phyloP scores from a whole-genome alignment of 345 rosid genomes.

The Salix caprea region DNA sequence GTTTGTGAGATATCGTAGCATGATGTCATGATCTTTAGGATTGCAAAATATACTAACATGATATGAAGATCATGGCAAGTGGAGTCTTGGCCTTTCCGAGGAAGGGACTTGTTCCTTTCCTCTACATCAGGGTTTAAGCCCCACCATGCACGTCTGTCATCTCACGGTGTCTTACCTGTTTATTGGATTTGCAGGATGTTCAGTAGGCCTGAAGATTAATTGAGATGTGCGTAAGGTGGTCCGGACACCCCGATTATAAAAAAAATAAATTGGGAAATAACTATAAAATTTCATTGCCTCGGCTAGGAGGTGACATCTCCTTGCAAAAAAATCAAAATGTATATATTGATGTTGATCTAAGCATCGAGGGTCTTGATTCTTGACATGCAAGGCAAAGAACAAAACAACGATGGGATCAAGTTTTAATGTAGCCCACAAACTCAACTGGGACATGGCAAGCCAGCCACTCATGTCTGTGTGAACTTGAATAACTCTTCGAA shows the following conservation, averaged over 20 bases:
- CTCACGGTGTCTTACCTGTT: rapidly evolving
- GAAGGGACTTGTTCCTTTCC: no score
- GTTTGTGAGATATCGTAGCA: no score
- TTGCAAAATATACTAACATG: no score
- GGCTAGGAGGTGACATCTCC: no score
- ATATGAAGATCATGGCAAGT: no score
- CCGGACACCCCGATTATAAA: no score
- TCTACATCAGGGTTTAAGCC: no score
- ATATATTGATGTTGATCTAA: neutral
- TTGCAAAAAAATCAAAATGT: no score
- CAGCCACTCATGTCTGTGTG: neutral
- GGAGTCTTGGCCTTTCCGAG: no score
- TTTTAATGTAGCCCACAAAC: constrained; percentile 11
- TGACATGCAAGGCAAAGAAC: constrained; percentile 15
- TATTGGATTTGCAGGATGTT: rapidly evolving
- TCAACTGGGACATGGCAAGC: neutral
- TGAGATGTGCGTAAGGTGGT: rapidly evolving
- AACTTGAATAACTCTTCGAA: neutral
- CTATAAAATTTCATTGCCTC: no score
- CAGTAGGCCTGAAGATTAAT: rapidly evolving
- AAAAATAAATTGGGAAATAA: neutral
- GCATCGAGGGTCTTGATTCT: neutral
- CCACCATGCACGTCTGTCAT: no score
- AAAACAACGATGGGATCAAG: constrained; percentile 24
- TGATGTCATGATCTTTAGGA: no score